A percentile compares a stretch with the other conserved stretches of the same genome.
phyloP scores from a whole-genome alignment of 1,284 basidiomycete species.

The Microbotryum lychnidis-dioicae region DNA sequence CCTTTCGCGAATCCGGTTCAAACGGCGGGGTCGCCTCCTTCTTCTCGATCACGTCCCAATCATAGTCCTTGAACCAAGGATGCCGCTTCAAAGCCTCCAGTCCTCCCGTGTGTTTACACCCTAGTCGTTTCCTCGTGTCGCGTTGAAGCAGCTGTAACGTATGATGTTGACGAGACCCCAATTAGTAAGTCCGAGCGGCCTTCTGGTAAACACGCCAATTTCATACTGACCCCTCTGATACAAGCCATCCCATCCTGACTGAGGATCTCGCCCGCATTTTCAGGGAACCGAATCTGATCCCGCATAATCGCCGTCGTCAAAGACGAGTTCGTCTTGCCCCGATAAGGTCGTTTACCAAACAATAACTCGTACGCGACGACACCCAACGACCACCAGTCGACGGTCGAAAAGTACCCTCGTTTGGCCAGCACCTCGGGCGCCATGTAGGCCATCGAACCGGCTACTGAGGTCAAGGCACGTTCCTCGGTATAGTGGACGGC shows the following conservation, averaged over 20 bases:
- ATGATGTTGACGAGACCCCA: neutral
- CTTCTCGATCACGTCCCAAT: conserved; percentile 75
- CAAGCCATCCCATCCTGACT: conserved; percentile 72
- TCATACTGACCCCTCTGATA: conserved; percentile 54
- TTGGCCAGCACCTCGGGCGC: conserved; percentile 40
- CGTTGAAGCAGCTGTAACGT: conserved; percentile 65
- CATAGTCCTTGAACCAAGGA: conserved; percentile 75
- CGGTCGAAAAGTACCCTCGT: conserved; percentile 65
- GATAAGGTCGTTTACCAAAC: conserved; percentile 83
- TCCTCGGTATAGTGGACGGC: conserved; percentile 91
- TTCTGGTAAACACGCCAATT: too few relatives aligned
- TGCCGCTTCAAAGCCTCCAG: conserved; percentile 54
- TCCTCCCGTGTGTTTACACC: conserved; percentile 58
- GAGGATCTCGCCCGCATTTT: conserved; percentile 45
- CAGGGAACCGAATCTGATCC: conserved; percentile 38
- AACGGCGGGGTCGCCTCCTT: conserved; percentile 80
- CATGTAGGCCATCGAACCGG: conserved; percentile 98
- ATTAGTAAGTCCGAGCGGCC: neutral
- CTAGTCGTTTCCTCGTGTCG: conserved; percentile 69
- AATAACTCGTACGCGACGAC: conserved; percentile 85
- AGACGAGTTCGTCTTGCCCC: conserved; percentile 81
- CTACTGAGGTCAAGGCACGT: conserved; percentile 78
- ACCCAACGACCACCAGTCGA: conserved; percentile 95
- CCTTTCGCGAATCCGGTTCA: conserved; percentile 92
- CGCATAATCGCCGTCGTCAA: conserved; percentile 76